Percentiles rank a stretch among this genome's conserved stretches.
Evolutionary conservation across 768 basidiomycete genomes (phyloP).

Genomic region (Psilocybe tampanensis): DNA sequence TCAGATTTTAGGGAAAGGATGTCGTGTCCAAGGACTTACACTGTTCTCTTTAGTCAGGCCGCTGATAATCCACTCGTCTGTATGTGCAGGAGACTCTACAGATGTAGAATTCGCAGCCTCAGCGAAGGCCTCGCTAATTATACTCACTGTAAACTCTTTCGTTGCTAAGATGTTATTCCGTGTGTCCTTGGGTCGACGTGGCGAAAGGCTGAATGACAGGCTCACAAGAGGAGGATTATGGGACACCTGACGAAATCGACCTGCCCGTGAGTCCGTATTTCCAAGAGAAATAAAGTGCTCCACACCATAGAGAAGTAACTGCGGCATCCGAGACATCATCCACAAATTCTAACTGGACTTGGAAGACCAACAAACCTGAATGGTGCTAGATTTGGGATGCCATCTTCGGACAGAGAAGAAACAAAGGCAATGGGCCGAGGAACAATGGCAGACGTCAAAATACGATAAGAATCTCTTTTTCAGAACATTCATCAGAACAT

Average conservation of each 20-base stretch:
- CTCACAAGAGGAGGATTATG: conserved; percentile 69
- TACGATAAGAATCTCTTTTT: conserved; percentile 43
- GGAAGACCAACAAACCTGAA: conserved; percentile 49
- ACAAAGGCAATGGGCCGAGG: conserved; percentile 74
- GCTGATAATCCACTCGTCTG: conserved; percentile 62
- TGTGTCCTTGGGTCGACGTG: conserved; percentile 57
- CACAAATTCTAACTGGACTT: not conserved
- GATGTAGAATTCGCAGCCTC: conserved; percentile 60
- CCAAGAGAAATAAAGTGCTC: not conserved
- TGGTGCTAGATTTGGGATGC: conserved; percentile 62
- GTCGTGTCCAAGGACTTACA: conserved; percentile 34
- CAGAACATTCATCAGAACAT: not conserved
- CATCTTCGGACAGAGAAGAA: conserved; percentile 55
- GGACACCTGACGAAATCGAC: conserved; percentile 42
- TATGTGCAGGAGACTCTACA: conserved; percentile 53
- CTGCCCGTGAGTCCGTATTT: not conserved
- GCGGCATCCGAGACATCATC: not conserved
- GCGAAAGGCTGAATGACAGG: conserved; percentile 55
- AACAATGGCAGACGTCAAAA: conserved; percentile 59
- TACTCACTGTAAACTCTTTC: conserved; percentile 71
- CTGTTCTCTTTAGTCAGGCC: conserved; percentile 57
- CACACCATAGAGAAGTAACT: conserved; percentile 67
- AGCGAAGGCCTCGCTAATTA: conserved; percentile 67
- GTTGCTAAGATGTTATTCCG: conserved; percentile 64
- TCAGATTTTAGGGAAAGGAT: not conserved